phyloP scores from a whole-genome alignment of 805 yeast genomes.

The Brettanomyces custersianus region DNA sequence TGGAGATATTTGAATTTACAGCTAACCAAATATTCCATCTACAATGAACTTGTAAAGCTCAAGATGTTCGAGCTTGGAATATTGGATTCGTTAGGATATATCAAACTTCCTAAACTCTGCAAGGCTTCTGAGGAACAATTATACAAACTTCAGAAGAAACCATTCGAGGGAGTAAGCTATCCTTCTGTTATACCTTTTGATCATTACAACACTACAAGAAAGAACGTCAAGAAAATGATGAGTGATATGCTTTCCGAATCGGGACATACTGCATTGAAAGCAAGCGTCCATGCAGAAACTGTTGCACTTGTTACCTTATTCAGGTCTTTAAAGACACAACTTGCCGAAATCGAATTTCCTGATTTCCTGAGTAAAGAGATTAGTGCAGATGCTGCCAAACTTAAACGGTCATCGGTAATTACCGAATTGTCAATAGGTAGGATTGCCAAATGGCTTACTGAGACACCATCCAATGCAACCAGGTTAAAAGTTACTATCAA shows the following conservation, averaged over 20 bases:
- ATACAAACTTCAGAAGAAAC: slow-evolving; percentile 61
- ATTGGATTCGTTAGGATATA: slow-evolving; percentile 15
- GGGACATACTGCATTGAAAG: no score
- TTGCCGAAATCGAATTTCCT: slow-evolving; percentile 4
- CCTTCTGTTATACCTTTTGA: slow-evolving; percentile 54
- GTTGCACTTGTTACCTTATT: slow-evolving; percentile 5
- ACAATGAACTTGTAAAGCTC: slow-evolving; percentile 12
- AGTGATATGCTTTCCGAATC: no score
- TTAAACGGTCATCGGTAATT: slow-evolving; percentile 24
- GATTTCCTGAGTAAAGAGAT: slow-evolving; percentile 4
- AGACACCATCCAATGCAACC: neutral
- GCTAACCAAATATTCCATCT: slow-evolving; percentile 7
- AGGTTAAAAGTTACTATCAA: slow-evolving; percentile 17
- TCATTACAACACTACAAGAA: slow-evolving; percentile 21
- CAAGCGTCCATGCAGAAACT: no score
- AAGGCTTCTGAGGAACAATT: slow-evolving; percentile 26
- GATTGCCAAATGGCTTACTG: slow-evolving; percentile 10
- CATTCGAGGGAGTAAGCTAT: slow-evolving; percentile 71
- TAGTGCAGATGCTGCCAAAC: slow-evolving; percentile 7
- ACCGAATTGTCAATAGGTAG: slow-evolving; percentile 14
- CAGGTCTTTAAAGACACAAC: slow-evolving; percentile 2
- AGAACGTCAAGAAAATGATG: slow-evolving; percentile 10
- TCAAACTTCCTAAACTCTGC: slow-evolving; percentile 21
- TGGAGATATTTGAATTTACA: slow-evolving; percentile 9
- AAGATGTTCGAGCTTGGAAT: slow-evolving; percentile 18